Evolutionary conservation across 23 red algal genomes (phyloP), one percentile per base, ranked within the genome.

Genomic region (Gracilaria vermiculophylla): DNA sequence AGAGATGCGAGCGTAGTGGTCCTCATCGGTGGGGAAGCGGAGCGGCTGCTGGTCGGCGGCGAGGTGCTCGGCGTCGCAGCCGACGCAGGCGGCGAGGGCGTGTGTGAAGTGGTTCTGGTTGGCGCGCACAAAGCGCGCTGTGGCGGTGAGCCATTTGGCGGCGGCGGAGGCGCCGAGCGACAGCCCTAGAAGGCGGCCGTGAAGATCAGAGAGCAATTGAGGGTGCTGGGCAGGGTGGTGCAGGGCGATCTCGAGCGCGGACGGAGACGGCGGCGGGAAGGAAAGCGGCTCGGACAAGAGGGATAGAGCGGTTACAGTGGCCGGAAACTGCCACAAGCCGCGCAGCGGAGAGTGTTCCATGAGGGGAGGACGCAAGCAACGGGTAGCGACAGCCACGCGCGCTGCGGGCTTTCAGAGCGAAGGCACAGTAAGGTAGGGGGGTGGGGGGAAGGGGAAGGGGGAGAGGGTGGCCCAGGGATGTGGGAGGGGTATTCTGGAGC

Each of bases 101-200:
- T 47, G 78, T 13, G 43, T 61, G 58, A 93, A 93, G 55, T 61
- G 50, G 34, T 50, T 67, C 4, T 64, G 55, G 17, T 64, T 56
- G 19, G 73, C 32, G 21, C 79, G 67, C 19, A 93, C 50, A 58
- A 93, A 93, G 69, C 90, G 90, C 12, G 67, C 60, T 34, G 81
- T 78, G 17, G 47, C 16, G 11, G 57, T 53, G 32, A 93, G 41
- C 90, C 90, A 93, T 64, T 85, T 84, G 35, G 62, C 57, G 16
- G 71, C 53, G n/a, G 70, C 84, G 17, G 90, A 83, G 14, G 51
- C 24, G 33, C 90, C 90, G 15, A 61, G 11, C 19, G 78, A 74
- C 36, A 78, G 80, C 1, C 90, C 80, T 21, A 93, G 35, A 42
- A 93, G 90, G 5, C 90, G 90, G 40, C 90, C 90, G 51, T 93